These are phyloP conservation scores for Bondarzewia mesenterica DNA, from an alignment of 1,284 basidiomycete species.

Conservation along the genomic window DNA sequence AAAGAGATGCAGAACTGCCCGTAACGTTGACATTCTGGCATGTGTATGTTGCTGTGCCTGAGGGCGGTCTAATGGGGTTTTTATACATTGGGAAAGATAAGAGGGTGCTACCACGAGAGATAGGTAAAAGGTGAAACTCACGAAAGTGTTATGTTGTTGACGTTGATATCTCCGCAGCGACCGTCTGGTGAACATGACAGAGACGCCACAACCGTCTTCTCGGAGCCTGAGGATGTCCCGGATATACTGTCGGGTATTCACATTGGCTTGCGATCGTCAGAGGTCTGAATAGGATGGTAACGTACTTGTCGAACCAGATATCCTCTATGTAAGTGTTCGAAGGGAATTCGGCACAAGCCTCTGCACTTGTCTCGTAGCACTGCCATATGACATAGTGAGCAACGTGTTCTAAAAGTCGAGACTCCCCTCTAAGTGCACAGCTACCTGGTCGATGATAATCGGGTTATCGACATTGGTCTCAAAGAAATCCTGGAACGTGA, in stretches of 20 bases:
- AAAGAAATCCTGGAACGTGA: conserved; percentile 31
- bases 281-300: background rate
- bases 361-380: conserved; percentile 29
- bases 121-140: conserved; percentile 13
- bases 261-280: conserved; percentile 1
- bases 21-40: conserved; percentile 26
- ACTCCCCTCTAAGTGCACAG: too few species aligned
- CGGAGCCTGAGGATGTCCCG: conserved; percentile 43
- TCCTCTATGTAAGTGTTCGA: conserved; percentile 37
- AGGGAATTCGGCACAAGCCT: conserved; percentile 24
- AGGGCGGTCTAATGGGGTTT: conserved; percentile 17
- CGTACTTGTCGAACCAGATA: conserved; percentile 39
- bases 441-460: conserved; percentile 31
- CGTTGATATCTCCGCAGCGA: conserved; percentile 40
- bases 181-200: conserved; percentile 47
- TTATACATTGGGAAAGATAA: background rate
- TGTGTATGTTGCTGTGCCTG: conserved; percentile 20
- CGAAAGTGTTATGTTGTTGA: conserved; percentile 35
- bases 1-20: conserved; percentile 22
- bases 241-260: conserved; percentile 31
- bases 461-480: conserved; percentile 36
- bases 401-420: background rate
- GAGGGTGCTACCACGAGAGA: background rate
- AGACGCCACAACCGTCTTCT: conserved; percentile 41
- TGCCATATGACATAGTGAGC: conserved; percentile 10